These are phyloP conservation scores for Pythium grandisporangium DNA, from an alignment of 352 stramenopile genomes.

Conservation along the genomic window DNA sequence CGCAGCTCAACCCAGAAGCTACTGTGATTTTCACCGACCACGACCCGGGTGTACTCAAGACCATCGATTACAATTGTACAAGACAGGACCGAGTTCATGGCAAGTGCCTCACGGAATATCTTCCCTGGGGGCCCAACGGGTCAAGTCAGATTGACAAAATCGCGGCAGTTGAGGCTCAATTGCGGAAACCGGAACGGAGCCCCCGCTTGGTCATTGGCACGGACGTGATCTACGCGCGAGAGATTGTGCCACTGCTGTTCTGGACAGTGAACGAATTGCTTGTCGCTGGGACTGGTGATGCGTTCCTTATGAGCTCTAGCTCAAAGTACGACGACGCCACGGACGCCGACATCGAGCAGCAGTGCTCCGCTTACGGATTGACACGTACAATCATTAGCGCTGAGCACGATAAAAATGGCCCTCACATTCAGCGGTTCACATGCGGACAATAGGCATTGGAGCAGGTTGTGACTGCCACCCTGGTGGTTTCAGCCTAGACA, in stretches of 20 bases:
- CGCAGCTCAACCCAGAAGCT: conserved; percentile 44
- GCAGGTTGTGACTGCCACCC: too few relatives aligned
- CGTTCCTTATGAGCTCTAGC: conserved; percentile 76
- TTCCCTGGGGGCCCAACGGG: conserved; percentile 58
- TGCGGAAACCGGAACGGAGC: not conserved
- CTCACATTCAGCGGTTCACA: conserved; percentile 51
- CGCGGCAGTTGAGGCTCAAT: conserved; percentile 18
- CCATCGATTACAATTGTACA: conserved; percentile 61
- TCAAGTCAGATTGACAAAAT: conserved; percentile 55
- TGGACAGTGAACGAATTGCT: conserved; percentile 67
- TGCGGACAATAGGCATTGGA: conserved; percentile 6
- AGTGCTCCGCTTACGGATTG: conserved; percentile 38
- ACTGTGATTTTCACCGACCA: conserved; percentile 77
- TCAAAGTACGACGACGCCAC: conserved; percentile 63
- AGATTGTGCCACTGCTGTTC: conserved; percentile 62
- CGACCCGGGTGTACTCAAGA: conserved; percentile 73
- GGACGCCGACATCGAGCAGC: conserved; percentile 52
- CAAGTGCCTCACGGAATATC: conserved; percentile 41
- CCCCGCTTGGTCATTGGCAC: conserved; percentile 54
- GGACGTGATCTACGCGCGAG: conserved; percentile 67
- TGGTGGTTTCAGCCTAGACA: too few relatives aligned
- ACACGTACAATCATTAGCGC: conserved; percentile 37
- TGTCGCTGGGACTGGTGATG: conserved; percentile 1
- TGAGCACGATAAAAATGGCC: conserved; percentile 24
- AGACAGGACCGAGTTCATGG: conserved; percentile 46